phyloP scores from a whole-genome alignment of 805 yeast genomes.

The Ogataea ramenticola region DNA sequence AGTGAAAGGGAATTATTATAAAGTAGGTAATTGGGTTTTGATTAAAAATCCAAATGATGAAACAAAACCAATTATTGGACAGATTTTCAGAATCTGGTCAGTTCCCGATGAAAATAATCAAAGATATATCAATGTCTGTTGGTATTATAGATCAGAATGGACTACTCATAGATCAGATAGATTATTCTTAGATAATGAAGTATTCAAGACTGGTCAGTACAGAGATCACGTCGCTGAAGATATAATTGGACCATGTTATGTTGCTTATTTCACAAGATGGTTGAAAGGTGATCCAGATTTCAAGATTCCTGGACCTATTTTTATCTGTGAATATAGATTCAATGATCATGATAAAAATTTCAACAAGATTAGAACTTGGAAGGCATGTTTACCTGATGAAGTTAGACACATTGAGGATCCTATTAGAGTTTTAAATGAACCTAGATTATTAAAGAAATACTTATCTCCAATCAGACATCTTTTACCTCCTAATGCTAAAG shows the following conservation, averaged over 20 bases:
- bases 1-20: slow-evolving; percentile 63
- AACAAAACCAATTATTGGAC: slow-evolving; percentile 87
- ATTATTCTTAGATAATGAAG: slow-evolving; percentile 87
- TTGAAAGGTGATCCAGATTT: slow-evolving; percentile 90
- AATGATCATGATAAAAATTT: slow-evolving; percentile 86
- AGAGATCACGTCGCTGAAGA: slow-evolving; percentile 89
- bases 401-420: slow-evolving; percentile 82
- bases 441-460: slow-evolving; percentile 62
- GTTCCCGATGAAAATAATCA: slow-evolving; percentile 66
- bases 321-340: slow-evolving; percentile 91
- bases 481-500: slow-evolving; percentile 67
- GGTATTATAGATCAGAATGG: slow-evolving; percentile 98
- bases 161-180: slow-evolving; percentile 91
- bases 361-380: slow-evolving; percentile 96
- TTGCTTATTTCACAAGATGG: slow-evolving; percentile 88
- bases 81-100: slow-evolving; percentile 88
- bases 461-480: slow-evolving; percentile 81
- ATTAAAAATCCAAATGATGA: slow-evolving; percentile 83
- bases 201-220: slow-evolving; percentile 93
- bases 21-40: slow-evolving; percentile 93
- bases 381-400: slow-evolving; percentile 96
- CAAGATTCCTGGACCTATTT: slow-evolving; percentile 74
- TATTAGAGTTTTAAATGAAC: slow-evolving; percentile 55
- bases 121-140: slow-evolving; percentile 87
- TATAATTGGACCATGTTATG: slow-evolving; percentile 89